Base-by-base conservation (phyloP, 2,329 filamentous ascomycete species). In the Zasmidium cellare region DNA sequence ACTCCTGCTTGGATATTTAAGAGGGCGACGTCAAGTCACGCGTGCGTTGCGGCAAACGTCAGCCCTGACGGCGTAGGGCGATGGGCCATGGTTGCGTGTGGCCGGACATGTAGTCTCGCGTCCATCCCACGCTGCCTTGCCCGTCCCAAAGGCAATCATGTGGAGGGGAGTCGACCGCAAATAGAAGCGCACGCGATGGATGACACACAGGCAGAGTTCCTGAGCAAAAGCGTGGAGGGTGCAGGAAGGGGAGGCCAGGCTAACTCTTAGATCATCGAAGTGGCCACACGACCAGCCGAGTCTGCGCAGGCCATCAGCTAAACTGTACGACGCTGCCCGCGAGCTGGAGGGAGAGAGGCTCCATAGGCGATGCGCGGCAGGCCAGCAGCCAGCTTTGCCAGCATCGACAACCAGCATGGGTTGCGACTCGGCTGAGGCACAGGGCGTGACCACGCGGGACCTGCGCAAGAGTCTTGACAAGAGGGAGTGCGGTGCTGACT, bases 161-260 rank as follows among this genome's bases (percentile, higher is more conserved):
- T 52, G 55, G 49, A 52, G 49, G 35, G 25, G 38, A 20, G 41
- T 16, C 44, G 28, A 48, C 55, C 44, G 46, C 44, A 52, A 52
- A 53, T 52, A 57, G 55, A 19, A 20, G 35, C 28, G 31, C 50
- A 44, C 44, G 46, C 49, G 18, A 52, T 53, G 55, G 50, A 53
- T 57, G 55, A 53, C 49, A 52, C 49, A 57, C 35, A 23, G 53
- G 18, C 28, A 56, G 46, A 6, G 24, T 24, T 24, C 38, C 16
- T n/a, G 16, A 25, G 55, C 50, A 50, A 58, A 53, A 53, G 50
- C 55, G 55, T 57, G 55, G 55, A 57, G 55, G 50, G 53, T 28
- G 45, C 51, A 44, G 48, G 28, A 44, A 25, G 48, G 41, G n/a
- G n/a, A n/a, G n/a, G n/a, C n/a, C n/a, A n/a, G n/a, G n/a, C n/a